Evolutionary conservation across 306 rosid species (phyloP).

Genomic region (Cajanus cajan): DNA sequence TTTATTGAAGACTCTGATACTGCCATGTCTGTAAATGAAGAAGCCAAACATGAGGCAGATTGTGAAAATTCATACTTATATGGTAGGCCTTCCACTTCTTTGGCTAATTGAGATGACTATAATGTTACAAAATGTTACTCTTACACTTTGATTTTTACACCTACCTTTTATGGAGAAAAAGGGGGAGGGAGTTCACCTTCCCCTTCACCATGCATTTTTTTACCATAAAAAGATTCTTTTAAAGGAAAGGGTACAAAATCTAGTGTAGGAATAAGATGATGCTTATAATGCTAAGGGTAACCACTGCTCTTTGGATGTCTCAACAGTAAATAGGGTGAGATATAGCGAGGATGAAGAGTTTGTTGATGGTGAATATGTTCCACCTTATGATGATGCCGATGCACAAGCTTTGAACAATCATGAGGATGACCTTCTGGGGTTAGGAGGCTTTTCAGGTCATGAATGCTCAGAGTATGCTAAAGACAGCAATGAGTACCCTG

Average conservation of each 20-base stretch:
- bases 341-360: slow-evolving; percentile 29
- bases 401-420: slow-evolving; percentile 32
- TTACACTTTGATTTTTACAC: neutral
- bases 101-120: slow-evolving; percentile 10
- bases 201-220: neutral
- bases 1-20: slow-evolving; percentile 46
- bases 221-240: neutral
- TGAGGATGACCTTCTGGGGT: slow-evolving; percentile 49
- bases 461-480: slow-evolving; percentile 39
- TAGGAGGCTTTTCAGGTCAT: slow-evolving; percentile 35
- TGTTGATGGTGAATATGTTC: neutral
- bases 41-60: slow-evolving; percentile 42
- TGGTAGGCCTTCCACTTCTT: slow-evolving; percentile 39
- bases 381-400: slow-evolving; percentile 19
- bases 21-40: slow-evolving; percentile 45
- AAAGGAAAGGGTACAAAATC: slow-evolving; percentile 2
- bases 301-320: slow-evolving; percentile 20
- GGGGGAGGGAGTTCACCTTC: neutral
- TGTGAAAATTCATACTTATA: slow-evolving; percentile 23
- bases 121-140: neutral
- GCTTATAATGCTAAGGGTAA: slow-evolving; percentile 13
- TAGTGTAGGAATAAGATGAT: slow-evolving; percentile 1
- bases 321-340: slow-evolving; percentile 28
- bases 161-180: neutral
- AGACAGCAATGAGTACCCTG: slow-evolving; percentile 34